phyloP scores from a whole-genome alignment of 192 early-diverging fungal genomes.

The Cladochytrium replicatum region DNA sequence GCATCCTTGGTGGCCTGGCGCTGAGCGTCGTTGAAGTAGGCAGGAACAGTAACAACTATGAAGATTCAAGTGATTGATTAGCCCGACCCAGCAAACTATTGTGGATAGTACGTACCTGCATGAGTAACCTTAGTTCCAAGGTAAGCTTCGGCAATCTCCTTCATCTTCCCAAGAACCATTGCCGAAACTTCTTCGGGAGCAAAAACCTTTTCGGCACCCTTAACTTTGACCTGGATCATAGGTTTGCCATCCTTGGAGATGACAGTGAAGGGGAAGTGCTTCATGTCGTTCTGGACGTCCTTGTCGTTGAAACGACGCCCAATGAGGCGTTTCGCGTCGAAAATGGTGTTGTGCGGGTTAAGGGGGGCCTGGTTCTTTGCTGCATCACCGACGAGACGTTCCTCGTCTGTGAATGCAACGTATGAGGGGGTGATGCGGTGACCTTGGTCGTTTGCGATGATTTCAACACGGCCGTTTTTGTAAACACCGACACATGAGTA shows the following conservation, averaged over 20 bases:
- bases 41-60: constrained; percentile 87
- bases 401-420: constrained; percentile 85
- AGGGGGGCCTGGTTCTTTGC: constrained; percentile 88
- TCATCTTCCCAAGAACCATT: constrained; percentile 94
- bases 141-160: constrained; percentile 84
- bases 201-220: constrained; percentile 79
- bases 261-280: constrained; percentile 91
- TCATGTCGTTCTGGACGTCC: constrained; percentile 86
- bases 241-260: constrained; percentile 75
- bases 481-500: constrained; percentile 82
- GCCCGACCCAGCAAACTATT: background rate
- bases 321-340: constrained; percentile 87
- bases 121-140: constrained; percentile 77
- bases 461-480: constrained; percentile 91
- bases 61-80: background rate
- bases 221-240: constrained; percentile 68
- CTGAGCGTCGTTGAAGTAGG: constrained; percentile 95
- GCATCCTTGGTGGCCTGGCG: constrained; percentile 92
- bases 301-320: constrained; percentile 82
- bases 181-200: constrained; percentile 95
- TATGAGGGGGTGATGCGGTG: constrained; percentile 92
- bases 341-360: constrained; percentile 86
- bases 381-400: constrained; percentile 87
- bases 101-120: constrained; percentile 34
- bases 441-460: constrained; percentile 96